phyloP scores from a whole-genome alignment of 176 grass and related monocot species.

The Zea luxurians region DNA sequence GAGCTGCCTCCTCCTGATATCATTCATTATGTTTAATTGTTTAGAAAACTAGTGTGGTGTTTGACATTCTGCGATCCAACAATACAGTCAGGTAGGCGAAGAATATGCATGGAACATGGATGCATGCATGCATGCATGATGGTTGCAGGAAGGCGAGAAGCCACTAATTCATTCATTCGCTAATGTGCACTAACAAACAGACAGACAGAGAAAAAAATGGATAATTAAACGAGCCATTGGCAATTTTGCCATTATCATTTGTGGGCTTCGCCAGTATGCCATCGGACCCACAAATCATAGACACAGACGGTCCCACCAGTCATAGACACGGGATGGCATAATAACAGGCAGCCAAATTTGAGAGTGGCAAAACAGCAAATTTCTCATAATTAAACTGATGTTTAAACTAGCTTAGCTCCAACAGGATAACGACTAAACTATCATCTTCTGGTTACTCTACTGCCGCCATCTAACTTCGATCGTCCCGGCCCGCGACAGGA shows the following conservation, averaged over 20 bases:
- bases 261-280: too few relatives aligned
- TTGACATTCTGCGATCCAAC: slow-evolving; percentile 45
- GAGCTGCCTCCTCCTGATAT: background rate
- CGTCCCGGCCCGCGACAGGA: slow-evolving; percentile 20
- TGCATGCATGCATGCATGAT: slow-evolving; percentile 27
- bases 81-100: slow-evolving; percentile 25
- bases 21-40: background rate
- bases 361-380: too few relatives aligned
- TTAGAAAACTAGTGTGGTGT: background rate
- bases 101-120: slow-evolving; percentile 32
- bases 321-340: too few relatives aligned
- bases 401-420: background rate
- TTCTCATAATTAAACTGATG: background rate
- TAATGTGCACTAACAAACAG: slow-evolving; percentile 4
- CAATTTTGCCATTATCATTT: too few relatives aligned
- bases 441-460: slow-evolving; percentile 27
- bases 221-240: too few relatives aligned
- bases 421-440: background rate
- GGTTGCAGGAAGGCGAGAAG: slow-evolving; percentile 11
- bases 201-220: background rate
- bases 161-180: background rate
- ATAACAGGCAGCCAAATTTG: too few relatives aligned
- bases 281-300: too few relatives aligned
- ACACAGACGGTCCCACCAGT: too few relatives aligned
- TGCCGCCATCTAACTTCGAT: slow-evolving; percentile 28